Conservation (phyloP, 306 rosid species). For the Trifolium fragiferum region DNA sequence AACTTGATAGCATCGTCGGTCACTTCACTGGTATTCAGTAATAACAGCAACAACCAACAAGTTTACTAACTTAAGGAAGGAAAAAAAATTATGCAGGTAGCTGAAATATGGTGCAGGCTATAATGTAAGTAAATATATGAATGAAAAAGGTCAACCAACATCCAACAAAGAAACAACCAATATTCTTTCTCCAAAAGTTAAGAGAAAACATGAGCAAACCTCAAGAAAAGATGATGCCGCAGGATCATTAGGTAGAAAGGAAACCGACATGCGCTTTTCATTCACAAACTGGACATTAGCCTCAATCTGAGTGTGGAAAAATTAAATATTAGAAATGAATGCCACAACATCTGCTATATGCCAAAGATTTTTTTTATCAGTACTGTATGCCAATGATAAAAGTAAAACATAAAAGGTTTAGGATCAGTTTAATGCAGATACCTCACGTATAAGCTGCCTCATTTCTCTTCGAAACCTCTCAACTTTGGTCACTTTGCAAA, state of each 20-base stretch:
- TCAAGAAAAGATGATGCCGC: slow-evolving; percentile 71
- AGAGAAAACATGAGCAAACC: slow-evolving; percentile 51
- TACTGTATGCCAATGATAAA: slow-evolving; percentile 22
- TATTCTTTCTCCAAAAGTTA: slow-evolving; percentile 28
- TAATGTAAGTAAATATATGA: slow-evolving; percentile 6
- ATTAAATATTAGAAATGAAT: slow-evolving; percentile 42
- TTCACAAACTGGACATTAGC: slow-evolving; percentile 71
- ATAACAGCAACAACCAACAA: slow-evolving; percentile 21
- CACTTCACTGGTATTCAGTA: slow-evolving; percentile 11
- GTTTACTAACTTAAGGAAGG: neutral
- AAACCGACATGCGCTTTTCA: slow-evolving; percentile 67
- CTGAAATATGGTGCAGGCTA: slow-evolving; percentile 18
- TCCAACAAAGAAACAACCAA: slow-evolving; percentile 16
- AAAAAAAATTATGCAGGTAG: slow-evolving; percentile 11
- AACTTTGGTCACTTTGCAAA: slow-evolving; percentile 81
- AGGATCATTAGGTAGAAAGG: slow-evolving; percentile 74
- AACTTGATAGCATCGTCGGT: neutral
- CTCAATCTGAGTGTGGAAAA: slow-evolving; percentile 63
- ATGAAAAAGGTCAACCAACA: slow-evolving; percentile 22
- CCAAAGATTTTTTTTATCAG: neutral
- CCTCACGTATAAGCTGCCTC: slow-evolving; percentile 82
- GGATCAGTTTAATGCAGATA: slow-evolving; percentile 38
- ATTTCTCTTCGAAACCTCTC: slow-evolving; percentile 84
- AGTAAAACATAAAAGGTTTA: slow-evolving; percentile 13
- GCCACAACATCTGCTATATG: slow-evolving; percentile 22